Evolutionary conservation across 306 rosid genomes (phyloP).

Genomic region (Prunus padus): DNA sequence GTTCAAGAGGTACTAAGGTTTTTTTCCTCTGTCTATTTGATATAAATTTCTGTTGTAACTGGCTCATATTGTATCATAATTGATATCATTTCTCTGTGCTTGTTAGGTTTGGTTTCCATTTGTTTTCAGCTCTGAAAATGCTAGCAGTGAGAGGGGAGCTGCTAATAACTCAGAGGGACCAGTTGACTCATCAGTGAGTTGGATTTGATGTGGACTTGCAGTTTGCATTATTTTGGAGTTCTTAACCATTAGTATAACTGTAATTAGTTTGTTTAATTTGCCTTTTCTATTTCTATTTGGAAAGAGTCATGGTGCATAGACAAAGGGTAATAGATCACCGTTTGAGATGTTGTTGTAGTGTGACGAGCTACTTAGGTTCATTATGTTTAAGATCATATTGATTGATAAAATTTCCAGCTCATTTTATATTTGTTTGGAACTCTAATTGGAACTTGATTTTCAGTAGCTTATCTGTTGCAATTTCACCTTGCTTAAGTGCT

Average conservation of each 20-base stretch:
- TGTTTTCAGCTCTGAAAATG: conserved; percentile 34
- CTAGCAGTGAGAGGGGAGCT: conserved; percentile 33
- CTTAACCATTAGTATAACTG: neutral
- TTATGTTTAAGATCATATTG: neutral
- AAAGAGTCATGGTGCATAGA: neutral
- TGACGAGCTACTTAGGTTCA: neutral
- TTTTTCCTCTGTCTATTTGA: neutral
- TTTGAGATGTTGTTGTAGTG: neutral
- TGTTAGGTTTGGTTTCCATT: conserved; percentile 73
- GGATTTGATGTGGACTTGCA: conserved; percentile 23
- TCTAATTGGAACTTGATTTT: neutral
- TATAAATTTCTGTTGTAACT: neutral
- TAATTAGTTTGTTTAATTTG: too few relatives aligned
- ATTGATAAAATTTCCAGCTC: neutral
- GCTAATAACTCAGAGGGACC: conserved; percentile 34
- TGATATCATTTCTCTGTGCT: conserved; percentile 15
- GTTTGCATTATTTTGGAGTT: conserved; percentile 13
- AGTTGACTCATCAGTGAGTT: conserved; percentile 70
- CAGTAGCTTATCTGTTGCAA: neutral
- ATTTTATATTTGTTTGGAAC: neutral
- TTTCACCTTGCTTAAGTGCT: conserved; percentile 17
- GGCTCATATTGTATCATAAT: neutral
- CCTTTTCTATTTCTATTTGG: neutral
- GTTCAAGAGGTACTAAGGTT: conserved; percentile 58
- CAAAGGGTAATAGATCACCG: neutral